A percentile compares a stretch with the other conserved stretches of the same genome.
These are phyloP conservation scores for Fraxinus ornus DNA, from an alignment of 305 asterid genomes.

Conservation along the genomic window DNA sequence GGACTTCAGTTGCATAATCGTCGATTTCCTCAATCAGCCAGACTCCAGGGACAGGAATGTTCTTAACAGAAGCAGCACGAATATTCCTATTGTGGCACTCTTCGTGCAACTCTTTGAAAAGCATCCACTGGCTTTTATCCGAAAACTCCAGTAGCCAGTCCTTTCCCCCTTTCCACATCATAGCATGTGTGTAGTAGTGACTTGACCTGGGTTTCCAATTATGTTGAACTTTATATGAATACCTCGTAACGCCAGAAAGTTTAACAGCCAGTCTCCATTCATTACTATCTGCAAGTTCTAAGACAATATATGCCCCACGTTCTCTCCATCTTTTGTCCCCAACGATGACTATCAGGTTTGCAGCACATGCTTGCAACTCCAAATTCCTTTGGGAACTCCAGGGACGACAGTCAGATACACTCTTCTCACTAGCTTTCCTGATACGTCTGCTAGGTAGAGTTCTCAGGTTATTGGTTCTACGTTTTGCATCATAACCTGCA, in stretches of 20 bases:
- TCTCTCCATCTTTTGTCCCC: slow-evolving; percentile 96
- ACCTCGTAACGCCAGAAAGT: slow-evolving; percentile 65
- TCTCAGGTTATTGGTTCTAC: slow-evolving; percentile 49
- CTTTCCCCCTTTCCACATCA: slow-evolving; percentile 99
- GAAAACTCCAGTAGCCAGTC: slow-evolving; percentile 97
- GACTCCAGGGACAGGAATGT: slow-evolving; percentile 96
- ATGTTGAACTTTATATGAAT: slow-evolving; percentile 71
- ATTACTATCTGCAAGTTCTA: slow-evolving; percentile 82
- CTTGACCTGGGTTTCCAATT: slow-evolving; percentile 85
- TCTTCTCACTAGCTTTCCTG: slow-evolving; percentile 84
- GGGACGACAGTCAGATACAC: slow-evolving; percentile 47
- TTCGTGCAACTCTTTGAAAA: slow-evolving; percentile 96
- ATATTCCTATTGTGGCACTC: slow-evolving; percentile 89
- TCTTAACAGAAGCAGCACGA: slow-evolving; percentile 94
- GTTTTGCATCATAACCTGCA: slow-evolving; percentile 55
- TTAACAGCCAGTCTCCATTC: slow-evolving; percentile 86
- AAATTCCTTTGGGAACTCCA: slow-evolving; percentile 52
- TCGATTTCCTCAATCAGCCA: slow-evolving; percentile 65
- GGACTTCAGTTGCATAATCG: slow-evolving; percentile 47
- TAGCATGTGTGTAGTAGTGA: slow-evolving; percentile 89
- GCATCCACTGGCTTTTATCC: slow-evolving; percentile 85
- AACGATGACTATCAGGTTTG: slow-evolving; percentile 68
- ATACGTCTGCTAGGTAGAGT: slow-evolving; percentile 73
- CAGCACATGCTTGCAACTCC: slow-evolving; percentile 60
- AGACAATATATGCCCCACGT: slow-evolving; percentile 62